Conservation (phyloP, 2,329 filamentous ascomycete genomes). For the Parastagonospora avenae region DNA sequence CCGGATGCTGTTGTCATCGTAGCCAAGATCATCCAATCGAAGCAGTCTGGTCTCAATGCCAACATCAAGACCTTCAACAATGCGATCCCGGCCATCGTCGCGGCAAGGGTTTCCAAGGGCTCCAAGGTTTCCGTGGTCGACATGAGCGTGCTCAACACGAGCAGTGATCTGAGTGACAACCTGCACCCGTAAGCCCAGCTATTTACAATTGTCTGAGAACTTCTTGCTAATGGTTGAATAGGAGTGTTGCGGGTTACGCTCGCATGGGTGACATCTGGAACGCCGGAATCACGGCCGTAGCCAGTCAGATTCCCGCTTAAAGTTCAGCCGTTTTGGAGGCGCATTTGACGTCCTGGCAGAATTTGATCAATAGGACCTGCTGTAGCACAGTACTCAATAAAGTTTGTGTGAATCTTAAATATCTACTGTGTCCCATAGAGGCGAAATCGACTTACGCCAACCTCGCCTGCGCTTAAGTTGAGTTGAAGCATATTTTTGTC, state of each 20-base stretch:
- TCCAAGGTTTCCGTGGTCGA: slow-evolving; percentile 37
- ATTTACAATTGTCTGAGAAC: not conserved
- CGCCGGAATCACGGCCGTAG: slow-evolving; percentile 14
- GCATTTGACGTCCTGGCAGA: too few species aligned
- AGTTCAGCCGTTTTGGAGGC: not conserved
- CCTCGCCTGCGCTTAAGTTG: too few species aligned
- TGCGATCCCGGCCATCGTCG: slow-evolving; percentile 28
- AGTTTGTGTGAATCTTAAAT: too few species aligned
- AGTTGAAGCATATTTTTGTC: too few species aligned
- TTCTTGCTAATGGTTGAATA: slow-evolving; percentile 4
- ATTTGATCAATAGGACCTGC: too few species aligned
- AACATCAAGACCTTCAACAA: slow-evolving; percentile 35
- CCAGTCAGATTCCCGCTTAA: not conserved
- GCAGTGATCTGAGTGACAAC: slow-evolving; percentile 28
- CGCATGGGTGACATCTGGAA: slow-evolving; percentile 39
- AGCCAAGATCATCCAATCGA: slow-evolving; percentile 40
- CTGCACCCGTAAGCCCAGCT: slow-evolving; percentile 30
- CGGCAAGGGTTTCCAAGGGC: slow-evolving; percentile 20
- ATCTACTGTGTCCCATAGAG: too few species aligned
- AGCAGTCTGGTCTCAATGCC: slow-evolving; percentile 13
- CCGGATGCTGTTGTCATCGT: slow-evolving; percentile 45
- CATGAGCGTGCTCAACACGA: slow-evolving; percentile 15
- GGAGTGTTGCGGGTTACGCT: slow-evolving; percentile 31
- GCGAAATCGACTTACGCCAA: too few species aligned
- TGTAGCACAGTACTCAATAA: too few species aligned